Evolutionary conservation across 2,329 filamentous ascomycete genomes (phyloP).

Genomic region (Stagonosporopsis rhizophila): DNA sequence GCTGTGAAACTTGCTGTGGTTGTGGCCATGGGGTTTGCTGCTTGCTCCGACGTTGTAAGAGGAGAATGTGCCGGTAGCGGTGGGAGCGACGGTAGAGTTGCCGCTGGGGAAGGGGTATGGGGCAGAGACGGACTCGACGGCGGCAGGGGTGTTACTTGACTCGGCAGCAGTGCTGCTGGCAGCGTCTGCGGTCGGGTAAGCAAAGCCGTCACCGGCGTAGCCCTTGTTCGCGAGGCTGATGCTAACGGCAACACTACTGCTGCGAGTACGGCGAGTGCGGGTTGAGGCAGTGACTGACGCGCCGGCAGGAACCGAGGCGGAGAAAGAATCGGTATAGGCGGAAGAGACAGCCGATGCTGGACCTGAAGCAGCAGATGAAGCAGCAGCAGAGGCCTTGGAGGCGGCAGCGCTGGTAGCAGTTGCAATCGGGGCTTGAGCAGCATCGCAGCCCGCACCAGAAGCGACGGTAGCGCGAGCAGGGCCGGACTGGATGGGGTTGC

Average conservation of each 20-base stretch:
- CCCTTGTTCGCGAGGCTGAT: constrained; percentile 26
- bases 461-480: constrained; percentile 40
- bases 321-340: constrained; percentile 1
- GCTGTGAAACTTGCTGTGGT: constrained; percentile 16
- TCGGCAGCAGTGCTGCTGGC: neutral
- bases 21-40: constrained; percentile 13
- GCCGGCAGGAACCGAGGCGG: constrained; percentile 3
- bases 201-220: constrained; percentile 9
- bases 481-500: constrained; percentile 49
- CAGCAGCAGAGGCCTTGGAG: constrained; percentile 5
- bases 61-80: constrained; percentile 12
- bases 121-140: constrained; percentile 1
- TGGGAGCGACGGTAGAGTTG: constrained; percentile 14
- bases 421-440: constrained; percentile 21
- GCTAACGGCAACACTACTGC: constrained; percentile 7
- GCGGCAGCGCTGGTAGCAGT: constrained; percentile 12
- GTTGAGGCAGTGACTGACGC: constrained; percentile 15
- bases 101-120: constrained; percentile 9
- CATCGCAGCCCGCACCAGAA: constrained; percentile 38
- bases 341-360: constrained; percentile 5
- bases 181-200: neutral
- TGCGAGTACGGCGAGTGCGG: constrained; percentile 3
- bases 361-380: neutral
- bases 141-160: constrained; percentile 1
- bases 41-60: neutral